Evolutionary conservation across 2,329 filamentous ascomycete genomes (phyloP), one percentile per base, ranked within the genome.

Genomic region (Lasiodiplodia sp.): DNA sequence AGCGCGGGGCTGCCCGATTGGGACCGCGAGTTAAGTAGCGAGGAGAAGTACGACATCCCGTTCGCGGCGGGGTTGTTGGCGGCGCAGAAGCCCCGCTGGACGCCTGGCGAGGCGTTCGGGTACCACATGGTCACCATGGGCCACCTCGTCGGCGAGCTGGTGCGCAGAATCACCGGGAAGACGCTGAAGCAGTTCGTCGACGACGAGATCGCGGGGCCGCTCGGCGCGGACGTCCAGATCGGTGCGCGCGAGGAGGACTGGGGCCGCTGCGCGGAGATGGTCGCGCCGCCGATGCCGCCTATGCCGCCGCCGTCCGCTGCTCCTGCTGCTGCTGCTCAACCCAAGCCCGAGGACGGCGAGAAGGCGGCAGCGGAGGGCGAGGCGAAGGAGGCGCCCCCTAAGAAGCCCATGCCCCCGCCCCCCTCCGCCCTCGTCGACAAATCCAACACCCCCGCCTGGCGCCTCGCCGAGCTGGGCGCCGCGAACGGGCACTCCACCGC

Each of bases 401-500:
- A 34, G 28, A 28, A 28, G 28, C 31, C 31, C 31, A 34, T 34
- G 31, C 31, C 31, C 34, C 16, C 18, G 57, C 23, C 25, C 5
- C 23, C 37, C 63, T 12, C 52, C 52, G 28, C 49, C 40, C 10
- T 62, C 37, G 31, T n/a, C 67, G 23, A 21, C n/a, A 21, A 49
- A 31, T 31, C 63, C n/a, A 68, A 68, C 16, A 66, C 60, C 21
- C 10, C 23, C 3, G 51, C 37, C 8, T 47, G 49, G 18, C 60
- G 52, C 18, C 47, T 23, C 3, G 40, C 10, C 28, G 67, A 66
- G 23, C 40, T 55, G 4, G 44, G 44, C 4, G 67, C 58, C 1
- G 67, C 60, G 12, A 62, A 62, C 57, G 67, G 58, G 5, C 37
- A 66, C 3, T 25, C 47, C 0, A 87, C 86, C 70, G 82, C 84